Conservation (phyloP, 129 eudicot genomes). For the Arctium minus region DNA sequence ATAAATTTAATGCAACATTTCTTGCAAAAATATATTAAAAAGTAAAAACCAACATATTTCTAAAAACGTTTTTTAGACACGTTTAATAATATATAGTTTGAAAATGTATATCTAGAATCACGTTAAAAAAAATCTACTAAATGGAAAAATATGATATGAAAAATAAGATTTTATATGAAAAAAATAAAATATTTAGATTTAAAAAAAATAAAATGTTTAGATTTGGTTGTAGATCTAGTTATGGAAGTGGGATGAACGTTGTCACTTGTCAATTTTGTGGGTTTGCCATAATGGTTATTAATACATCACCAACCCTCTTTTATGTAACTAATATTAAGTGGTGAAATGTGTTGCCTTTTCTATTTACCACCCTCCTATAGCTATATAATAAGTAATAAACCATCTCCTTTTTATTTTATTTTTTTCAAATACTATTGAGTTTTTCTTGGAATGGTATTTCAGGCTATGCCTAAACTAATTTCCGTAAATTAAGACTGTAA, state of each 20-base stretch:
- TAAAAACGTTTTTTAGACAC: too few species aligned
- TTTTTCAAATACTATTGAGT: too few species aligned
- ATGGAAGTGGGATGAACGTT: constrained; percentile 13
- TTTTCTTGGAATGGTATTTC: too few species aligned
- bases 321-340: constrained; percentile 5
- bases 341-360: background rate
- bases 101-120: too few species aligned
- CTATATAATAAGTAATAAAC: too few species aligned
- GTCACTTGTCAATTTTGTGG: constrained; percentile 21
- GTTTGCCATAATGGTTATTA: constrained; percentile 17
- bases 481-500: too few species aligned
- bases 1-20: constrained; percentile 13
- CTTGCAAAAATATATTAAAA: background rate
- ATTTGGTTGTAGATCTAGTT: background rate
- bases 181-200: background rate
- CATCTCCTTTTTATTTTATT: too few species aligned
- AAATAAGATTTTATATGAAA: background rate
- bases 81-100: too few species aligned
- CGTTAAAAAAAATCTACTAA: too few species aligned
- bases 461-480: too few species aligned
- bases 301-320: constrained; percentile 23
- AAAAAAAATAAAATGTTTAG: background rate
- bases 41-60: too few species aligned
- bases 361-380: background rate
- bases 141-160: background rate